Evolutionary conservation across 2,329 filamentous ascomycete species (phyloP).

Genomic region (Phaeosphaeriaceae sp.): DNA sequence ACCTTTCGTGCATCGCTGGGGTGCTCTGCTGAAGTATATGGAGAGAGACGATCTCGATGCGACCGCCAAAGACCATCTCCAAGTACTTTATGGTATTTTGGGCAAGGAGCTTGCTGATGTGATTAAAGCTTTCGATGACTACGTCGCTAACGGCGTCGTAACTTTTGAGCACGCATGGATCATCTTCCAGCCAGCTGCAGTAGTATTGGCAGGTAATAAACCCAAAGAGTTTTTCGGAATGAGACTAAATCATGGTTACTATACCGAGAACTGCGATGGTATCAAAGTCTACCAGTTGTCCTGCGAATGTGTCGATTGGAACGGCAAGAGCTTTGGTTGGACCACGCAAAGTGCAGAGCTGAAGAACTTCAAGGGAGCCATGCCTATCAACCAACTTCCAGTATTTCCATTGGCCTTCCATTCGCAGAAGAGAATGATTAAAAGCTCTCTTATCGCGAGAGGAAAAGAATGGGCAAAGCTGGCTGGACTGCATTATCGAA

Average conservation of each 20-base stretch:
- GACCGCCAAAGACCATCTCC: constrained; percentile 42
- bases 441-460: constrained; percentile 71
- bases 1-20: constrained; percentile 71
- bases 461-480: constrained; percentile 82
- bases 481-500: constrained; percentile 77
- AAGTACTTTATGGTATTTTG: constrained; percentile 46
- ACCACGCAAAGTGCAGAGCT: constrained; percentile 26
- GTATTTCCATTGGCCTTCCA: constrained; percentile 82
- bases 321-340: constrained; percentile 40
- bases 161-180: constrained; percentile 52
- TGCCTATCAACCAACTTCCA: constrained; percentile 76
- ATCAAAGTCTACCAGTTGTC: constrained; percentile 29
- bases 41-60: constrained; percentile 22
- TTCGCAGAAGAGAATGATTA: constrained; percentile 69
- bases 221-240: constrained; percentile 26
- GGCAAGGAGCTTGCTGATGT: constrained; percentile 47
- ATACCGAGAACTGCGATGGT: constrained; percentile 24
- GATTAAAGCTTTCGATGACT: constrained; percentile 48
- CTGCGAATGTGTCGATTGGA: constrained; percentile 39
- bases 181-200: constrained; percentile 46
- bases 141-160: constrained; percentile 44
- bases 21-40: constrained; percentile 30
- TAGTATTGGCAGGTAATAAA: constrained; percentile 33
- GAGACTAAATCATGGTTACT: constrained; percentile 25
- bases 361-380: constrained; percentile 71